Evolutionary conservation across 208 protist genomes (phyloP).

Genomic region (Leptomonas pyrrhocoris): DNA sequence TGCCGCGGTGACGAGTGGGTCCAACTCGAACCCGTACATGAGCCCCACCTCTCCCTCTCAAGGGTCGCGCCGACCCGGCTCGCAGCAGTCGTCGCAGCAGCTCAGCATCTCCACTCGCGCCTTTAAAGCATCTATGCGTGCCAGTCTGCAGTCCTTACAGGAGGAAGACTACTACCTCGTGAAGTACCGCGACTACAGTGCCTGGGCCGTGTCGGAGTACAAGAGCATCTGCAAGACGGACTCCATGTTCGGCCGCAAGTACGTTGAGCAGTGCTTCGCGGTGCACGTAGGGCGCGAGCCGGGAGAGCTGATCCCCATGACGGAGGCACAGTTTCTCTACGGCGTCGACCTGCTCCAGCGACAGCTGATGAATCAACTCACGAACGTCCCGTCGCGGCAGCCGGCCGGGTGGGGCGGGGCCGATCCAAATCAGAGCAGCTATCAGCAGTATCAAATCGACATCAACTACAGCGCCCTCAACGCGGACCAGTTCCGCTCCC

Average conservation of each 20-base stretch:
- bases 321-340: conserved; percentile 80
- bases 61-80: not conserved
- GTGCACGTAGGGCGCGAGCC: conserved; percentile 82
- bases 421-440: conserved; percentile 36
- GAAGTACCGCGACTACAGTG: conserved; percentile 82
- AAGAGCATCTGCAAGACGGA: conserved; percentile 58
- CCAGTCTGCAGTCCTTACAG: conserved; percentile 65
- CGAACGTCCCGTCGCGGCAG: conserved; percentile 26
- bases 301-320: conserved; percentile 77
- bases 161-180: conserved; percentile 88
- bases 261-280: conserved; percentile 86
- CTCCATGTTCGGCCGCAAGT: conserved; percentile 63
- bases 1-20: not conserved
- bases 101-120: conserved; percentile 47
- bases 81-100: conserved; percentile 7
- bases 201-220: conserved; percentile 68
- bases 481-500: conserved; percentile 81
- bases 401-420: conserved; percentile 23
- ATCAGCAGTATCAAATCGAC: conserved; percentile 61
- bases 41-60: conserved; percentile 8
- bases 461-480: conserved; percentile 76
- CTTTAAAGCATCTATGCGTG: conserved; percentile 64
- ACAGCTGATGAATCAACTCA: conserved; percentile 60
- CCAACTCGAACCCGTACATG: not conserved
- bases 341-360: conserved; percentile 78